Conservation (phyloP, 2,329 filamentous ascomycete genomes). For the Dryadomyces quercus-mongolicae region DNA sequence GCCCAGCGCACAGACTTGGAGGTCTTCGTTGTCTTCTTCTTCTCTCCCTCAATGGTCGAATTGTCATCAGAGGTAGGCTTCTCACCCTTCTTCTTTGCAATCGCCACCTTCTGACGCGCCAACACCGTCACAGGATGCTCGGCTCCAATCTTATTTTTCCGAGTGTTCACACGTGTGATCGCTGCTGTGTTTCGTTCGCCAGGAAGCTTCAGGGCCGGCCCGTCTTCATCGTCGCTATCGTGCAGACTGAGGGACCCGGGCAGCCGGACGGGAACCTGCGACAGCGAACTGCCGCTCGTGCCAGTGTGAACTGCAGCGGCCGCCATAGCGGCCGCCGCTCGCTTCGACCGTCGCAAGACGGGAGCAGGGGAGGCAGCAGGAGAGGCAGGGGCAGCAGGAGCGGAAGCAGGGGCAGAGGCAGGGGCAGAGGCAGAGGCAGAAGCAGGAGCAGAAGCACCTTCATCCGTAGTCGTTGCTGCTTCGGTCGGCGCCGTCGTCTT, state of each 20-base stretch:
- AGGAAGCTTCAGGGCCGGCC: constrained; percentile 16
- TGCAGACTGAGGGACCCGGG: constrained; percentile 17
- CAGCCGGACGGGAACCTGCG: constrained; percentile 20
- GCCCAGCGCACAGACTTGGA: constrained; percentile 19
- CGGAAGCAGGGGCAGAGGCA: background rate
- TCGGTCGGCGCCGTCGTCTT: background rate
- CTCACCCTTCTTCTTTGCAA: background rate
- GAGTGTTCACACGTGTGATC: constrained; percentile 29
- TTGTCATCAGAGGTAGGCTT: too few species aligned
- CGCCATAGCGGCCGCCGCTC: background rate
- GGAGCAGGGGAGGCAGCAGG: background rate
- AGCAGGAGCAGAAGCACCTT: background rate
- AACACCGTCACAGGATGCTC: constrained; percentile 20
- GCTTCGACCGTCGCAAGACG: background rate
- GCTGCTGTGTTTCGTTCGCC: constrained; percentile 29
- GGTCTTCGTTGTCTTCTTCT: constrained; percentile 2
- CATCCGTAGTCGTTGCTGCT: too few species aligned
- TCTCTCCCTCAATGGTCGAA: background rate
- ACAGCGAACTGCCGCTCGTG: constrained; percentile 6
- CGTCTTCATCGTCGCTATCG: constrained; percentile 13
- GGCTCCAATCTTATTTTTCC: constrained; percentile 30
- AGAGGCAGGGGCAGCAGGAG: background rate
- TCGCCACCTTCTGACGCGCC: constrained; percentile 16
- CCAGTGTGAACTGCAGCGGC: background rate
- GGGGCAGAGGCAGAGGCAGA: background rate